Base-by-base conservation (phyloP, 805 yeast genomes). In the Ogataea chonburiensis region DNA sequence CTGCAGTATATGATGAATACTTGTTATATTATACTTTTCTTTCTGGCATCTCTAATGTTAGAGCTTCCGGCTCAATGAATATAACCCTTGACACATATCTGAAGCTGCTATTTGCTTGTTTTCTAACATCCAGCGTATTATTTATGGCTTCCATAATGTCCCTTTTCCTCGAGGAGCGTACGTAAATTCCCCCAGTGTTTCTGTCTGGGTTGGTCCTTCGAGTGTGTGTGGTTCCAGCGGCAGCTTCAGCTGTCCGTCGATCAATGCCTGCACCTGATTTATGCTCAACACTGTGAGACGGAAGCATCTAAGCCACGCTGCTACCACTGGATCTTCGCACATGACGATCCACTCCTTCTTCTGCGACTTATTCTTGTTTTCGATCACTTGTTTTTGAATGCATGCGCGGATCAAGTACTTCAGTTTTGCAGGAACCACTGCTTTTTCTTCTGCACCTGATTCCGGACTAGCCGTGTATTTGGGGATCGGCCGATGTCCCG, bases 41-140 rank as follows among this genome's bases (percentile, higher is more conserved):
- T 81, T 82, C 89, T 82, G 89, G 89, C 89, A 82, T 82, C 89
- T 82, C 88, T 82, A 82, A 81, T 81, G 85, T 80, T 81, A 82
- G 88, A 68, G 75, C 78, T 72, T 67, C 66, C 71, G 69, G 80
- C 73, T 79, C 88, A 72, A 79, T 82, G 89, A 82, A 73, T 82
- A 72, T 78, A 80, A 77, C 73, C 66, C 55, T 75, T 77, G 83
- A 78, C 83, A 65, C 67, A 54, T 66, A 72, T 76, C 84, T 77
- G 84, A 79, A 64, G 47, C 35, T 35, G 39, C 31, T 20, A 24
- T 24, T 19, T 28, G 12, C 2, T 7, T n/a, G 13, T 20, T 27
- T 12, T 22, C 38, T 29, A 33, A 38, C 41, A 29, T 11, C 13
- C 16, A 31, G 33, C 25, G 7, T 22, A 7, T 19, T 7, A 7